These are phyloP conservation scores for Teunomyces atbi DNA, from an alignment of 805 yeast species.

Conservation along the genomic window DNA sequence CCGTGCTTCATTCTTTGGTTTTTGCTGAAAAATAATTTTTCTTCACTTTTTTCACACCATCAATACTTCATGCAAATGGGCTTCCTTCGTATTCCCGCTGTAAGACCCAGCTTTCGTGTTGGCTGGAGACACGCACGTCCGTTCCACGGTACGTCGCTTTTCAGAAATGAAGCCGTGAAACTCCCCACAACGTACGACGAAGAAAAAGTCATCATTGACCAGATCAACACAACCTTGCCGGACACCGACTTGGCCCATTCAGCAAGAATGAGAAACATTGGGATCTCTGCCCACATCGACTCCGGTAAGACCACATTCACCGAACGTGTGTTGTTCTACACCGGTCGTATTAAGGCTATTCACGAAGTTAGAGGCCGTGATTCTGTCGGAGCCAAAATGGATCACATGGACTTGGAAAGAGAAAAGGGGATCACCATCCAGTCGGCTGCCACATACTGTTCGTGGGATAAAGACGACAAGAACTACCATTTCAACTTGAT, in stretches of 20 bases:
- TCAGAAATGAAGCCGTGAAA: conserved; percentile 9
- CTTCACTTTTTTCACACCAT: not conserved
- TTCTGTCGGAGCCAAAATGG: conserved; percentile 99
- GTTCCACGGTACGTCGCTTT: conserved; percentile 2
- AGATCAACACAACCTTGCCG: conserved; percentile 47
- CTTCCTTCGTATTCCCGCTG: conserved; percentile 3
- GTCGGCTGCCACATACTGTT: conserved; percentile 97
- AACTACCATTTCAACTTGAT: conserved; percentile 88
- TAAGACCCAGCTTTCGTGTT: conserved; percentile 1
- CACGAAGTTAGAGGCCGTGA: conserved; percentile 97
- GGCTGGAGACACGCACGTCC: conserved; percentile 3
- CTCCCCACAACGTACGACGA: conserved; percentile 59
- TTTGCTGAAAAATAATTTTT: no score
- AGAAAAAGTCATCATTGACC: conserved; percentile 67
- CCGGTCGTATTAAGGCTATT: conserved; percentile 95
- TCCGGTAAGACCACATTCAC: conserved; percentile 98
- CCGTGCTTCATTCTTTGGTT: not conserved
- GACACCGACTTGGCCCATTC: conserved; percentile 53
- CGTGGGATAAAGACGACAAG: conserved; percentile 77
- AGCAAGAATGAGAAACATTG: conserved; percentile 79
- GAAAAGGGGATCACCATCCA: conserved; percentile 99
- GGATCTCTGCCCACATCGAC: conserved; percentile 97
- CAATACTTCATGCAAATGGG: not conserved
- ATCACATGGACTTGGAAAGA: conserved; percentile 96
- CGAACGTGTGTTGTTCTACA: conserved; percentile 92